Base-by-base conservation (phyloP, 352 stramenopile genomes). In the Phytophthora pluvialis region DNA sequence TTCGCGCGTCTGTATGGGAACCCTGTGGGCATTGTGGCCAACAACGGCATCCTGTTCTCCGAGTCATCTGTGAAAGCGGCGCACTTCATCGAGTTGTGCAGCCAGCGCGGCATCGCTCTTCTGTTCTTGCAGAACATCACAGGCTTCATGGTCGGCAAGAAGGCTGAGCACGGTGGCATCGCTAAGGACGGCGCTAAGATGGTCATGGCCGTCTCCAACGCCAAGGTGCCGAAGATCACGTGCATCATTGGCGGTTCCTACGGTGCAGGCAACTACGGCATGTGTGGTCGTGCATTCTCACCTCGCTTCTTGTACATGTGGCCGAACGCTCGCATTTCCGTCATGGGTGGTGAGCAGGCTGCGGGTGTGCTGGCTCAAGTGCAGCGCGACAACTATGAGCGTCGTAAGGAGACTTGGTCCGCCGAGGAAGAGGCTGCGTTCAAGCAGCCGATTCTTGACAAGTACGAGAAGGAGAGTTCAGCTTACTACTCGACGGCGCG, bases 91-190 rank as follows among this genome's bases (percentile, higher is more conserved):
- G 93, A 99, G 65, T 64, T 99, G 25, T 99, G 97, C 83, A 94
- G 86, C 67, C 97, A 99, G 73, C 81, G 97, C 38, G 85, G 90
- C 39, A 97, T 99, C 44, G 97, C 97, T 3, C 84, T 99, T 52
- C 65, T 99, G 1, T 99, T 99, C 73, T 70, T 99, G n/a, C 97
- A 99, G 77, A 99, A 99, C 65, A 99, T 99, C 65, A 99, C 95
- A 12, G 97, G 96, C 13, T 99, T 99, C 60, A 99, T 99, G 95
- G 95, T 99, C 15, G 97, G 97, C 31, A 98, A 94, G 67, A 97
- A 98, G 60, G 97, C 97, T 48, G 97, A 99, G 72, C 89, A 98
- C 47, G 94, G 98, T 64, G 97, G 97, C 7, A 99, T 99, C 56
- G 96, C 97, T 11, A 99, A 99, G 73, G 88, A 99, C 72, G 97